These are phyloP conservation scores for Phytophthora idaei DNA, from an alignment of 352 stramenopile species.

Conservation along the genomic window DNA sequence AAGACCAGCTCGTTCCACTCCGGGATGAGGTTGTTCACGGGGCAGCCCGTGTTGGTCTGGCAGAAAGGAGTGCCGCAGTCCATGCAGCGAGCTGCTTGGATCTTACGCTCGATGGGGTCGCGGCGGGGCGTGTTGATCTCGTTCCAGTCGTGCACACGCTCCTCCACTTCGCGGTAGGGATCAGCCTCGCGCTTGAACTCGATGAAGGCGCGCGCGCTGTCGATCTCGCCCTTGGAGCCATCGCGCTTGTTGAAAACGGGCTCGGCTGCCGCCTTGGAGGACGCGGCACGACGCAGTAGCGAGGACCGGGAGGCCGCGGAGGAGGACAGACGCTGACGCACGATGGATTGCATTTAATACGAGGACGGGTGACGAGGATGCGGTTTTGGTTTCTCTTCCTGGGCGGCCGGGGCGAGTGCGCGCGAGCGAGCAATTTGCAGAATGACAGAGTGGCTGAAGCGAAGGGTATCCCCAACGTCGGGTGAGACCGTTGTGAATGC, in stretches of 20 bases:
- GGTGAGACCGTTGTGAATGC: constrained; percentile 29
- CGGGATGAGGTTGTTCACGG: constrained; percentile 98
- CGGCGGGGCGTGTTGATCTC: constrained; percentile 95
- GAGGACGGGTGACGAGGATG: background rate
- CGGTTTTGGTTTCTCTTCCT: constrained; percentile 10
- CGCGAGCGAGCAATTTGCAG: constrained; percentile 34
- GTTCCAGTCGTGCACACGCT: constrained; percentile 96
- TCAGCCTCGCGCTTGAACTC: constrained; percentile 87
- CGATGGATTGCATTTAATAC: constrained; percentile 37
- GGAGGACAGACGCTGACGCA: constrained; percentile 26
- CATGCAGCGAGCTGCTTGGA: constrained; percentile 97
- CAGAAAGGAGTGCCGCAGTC: constrained; percentile 99
- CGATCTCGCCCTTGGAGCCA: constrained; percentile 68
- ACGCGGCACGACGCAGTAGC: constrained; percentile 29
- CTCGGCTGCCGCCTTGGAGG: constrained; percentile 32
- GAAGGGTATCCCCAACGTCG: constrained; percentile 16
- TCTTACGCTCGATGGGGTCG: constrained; percentile 89
- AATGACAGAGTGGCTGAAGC: constrained; percentile 33
- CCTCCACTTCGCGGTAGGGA: constrained; percentile 92
- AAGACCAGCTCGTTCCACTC: constrained; percentile 99
- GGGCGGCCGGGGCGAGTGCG: constrained; percentile 14
- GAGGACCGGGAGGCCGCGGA: constrained; percentile 8
- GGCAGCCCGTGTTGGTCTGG: constrained; percentile 97
- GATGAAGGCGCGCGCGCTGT: constrained; percentile 81
- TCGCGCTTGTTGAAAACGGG: constrained; percentile 63